Evolutionary conservation across 345 rosid genomes (phyloP), one percentile per base, ranked within the genome.

Genomic region (Psidium friedrichsthalianum): DNA sequence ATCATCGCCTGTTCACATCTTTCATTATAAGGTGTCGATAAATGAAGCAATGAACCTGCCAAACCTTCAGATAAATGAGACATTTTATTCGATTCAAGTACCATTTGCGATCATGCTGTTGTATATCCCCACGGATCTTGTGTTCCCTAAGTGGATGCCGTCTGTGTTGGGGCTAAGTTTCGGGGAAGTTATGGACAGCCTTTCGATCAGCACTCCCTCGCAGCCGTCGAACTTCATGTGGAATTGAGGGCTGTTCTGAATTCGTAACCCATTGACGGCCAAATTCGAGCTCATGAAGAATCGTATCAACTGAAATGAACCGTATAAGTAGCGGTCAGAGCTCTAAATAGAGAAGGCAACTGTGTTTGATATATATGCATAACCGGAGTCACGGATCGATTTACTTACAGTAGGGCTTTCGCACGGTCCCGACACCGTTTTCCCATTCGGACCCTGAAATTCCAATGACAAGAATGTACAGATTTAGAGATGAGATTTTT

Each of bases 201-300:
- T 92, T 18, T 94, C 91, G 0, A 97, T 93, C 27, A 87, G 2
- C 57, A 97, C 99, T 56, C 98, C 98, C 88, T 96, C 88, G 53
- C 99, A 97, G 29, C 99, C 99, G 40, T 97, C 99, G 47, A 97
- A 97, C 89, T 97, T 97, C 94, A 97, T 92, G 89, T 95, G 99
- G 85, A 97, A 92, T 52, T 94, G 96, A 6, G 99, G 99, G 61
- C 98, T 97, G 93, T 97, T 97, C 87, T 97, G 98, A 52, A 97
- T 96, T 59, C 86, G 88, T 80, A 97, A 74, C 32, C 93, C 96
- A 84, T 86, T 93, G 1, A 95, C 95, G 5, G 83, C 98, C 85
- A 97, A 83, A 40, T 97, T 97, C 42, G 95, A 92, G 93, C 99
- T 97, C 98, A 97, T 93, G 92, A 97, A 97, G 90, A 97, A 97